Conservation (phyloP, 495 filamentous ascomycete species). For the Tricharina praecox region DNA sequence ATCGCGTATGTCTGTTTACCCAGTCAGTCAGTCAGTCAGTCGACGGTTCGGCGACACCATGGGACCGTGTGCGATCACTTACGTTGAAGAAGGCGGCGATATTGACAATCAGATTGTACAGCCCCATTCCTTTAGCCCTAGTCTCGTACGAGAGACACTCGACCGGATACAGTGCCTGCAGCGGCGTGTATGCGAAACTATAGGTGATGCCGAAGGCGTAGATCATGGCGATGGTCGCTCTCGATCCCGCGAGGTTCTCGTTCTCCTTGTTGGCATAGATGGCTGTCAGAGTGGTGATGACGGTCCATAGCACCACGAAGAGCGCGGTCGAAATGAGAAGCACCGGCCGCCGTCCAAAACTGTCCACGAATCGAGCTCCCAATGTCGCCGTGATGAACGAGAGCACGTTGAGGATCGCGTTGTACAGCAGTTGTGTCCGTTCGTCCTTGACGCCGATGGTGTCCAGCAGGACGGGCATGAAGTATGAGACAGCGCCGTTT, state of each 20-base stretch:
- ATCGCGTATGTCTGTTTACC: conserved; percentile 7
- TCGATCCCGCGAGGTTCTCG: conserved; percentile 32
- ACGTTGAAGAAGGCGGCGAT: conserved; percentile 42
- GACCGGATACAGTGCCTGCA: conserved; percentile 50
- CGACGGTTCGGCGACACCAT: too few relatives aligned
- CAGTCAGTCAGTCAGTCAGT: not conserved
- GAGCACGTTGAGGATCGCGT: conserved; percentile 46
- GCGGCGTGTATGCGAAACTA: conserved; percentile 24
- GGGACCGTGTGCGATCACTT: too few relatives aligned
- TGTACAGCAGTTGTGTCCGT: conserved; percentile 34
- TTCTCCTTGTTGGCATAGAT: conserved; percentile 24
- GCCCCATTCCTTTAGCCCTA: conserved; percentile 50
- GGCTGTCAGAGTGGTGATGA: conserved; percentile 37
- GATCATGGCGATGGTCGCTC: conserved; percentile 25
- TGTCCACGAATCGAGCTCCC: conserved; percentile 51
- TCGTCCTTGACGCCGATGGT: conserved; percentile 36
- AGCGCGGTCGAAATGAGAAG: conserved; percentile 42
- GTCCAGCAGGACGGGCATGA: conserved; percentile 37
- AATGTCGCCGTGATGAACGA: conserved; percentile 48
- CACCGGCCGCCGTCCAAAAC: conserved; percentile 45
- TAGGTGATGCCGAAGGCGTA: conserved; percentile 26
- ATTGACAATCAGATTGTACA: conserved; percentile 38
- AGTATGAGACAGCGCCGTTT: conserved; percentile 42
- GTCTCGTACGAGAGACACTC: conserved; percentile 48
- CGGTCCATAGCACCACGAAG: conserved; percentile 37